phyloP scores from a whole-genome alignment of 1,284 basidiomycete species.

The Ceratobasidium sp. region DNA sequence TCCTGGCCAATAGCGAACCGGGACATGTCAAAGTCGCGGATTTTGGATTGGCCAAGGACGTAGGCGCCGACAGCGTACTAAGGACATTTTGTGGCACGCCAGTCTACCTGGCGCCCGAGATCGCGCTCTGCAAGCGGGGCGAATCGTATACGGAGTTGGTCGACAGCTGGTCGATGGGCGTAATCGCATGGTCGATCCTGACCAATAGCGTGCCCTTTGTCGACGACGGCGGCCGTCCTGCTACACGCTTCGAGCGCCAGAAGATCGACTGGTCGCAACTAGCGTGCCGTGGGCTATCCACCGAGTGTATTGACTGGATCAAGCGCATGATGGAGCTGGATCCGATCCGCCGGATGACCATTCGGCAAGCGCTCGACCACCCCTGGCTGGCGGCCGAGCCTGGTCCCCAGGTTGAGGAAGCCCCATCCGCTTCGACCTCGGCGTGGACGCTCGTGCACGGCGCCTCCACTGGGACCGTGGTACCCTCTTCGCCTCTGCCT shows the following conservation, averaged over 20 bases:
- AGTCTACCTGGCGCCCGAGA: slow-evolving; percentile 86
- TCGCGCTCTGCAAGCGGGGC: slow-evolving; percentile 77
- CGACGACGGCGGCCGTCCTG: slow-evolving; percentile 71
- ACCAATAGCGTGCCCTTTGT: slow-evolving; percentile 78
- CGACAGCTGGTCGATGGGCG: slow-evolving; percentile 94
- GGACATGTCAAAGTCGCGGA: slow-evolving; percentile 88
- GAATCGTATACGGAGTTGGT: slow-evolving; percentile 86
- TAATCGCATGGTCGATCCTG: slow-evolving; percentile 90
- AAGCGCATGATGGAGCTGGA: slow-evolving; percentile 64
- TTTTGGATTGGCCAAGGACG: slow-evolving; percentile 92
- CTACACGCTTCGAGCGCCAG: slow-evolving; percentile 62
- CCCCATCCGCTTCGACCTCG: slow-evolving; percentile 12
- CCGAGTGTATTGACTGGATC: slow-evolving; percentile 65
- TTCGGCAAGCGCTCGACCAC: slow-evolving; percentile 70
- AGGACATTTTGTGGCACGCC: slow-evolving; percentile 89
- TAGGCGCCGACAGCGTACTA: slow-evolving; percentile 62
- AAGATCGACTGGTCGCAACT: slow-evolving; percentile 71
- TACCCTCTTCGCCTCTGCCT: too few relatives aligned
- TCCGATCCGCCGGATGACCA: slow-evolving; percentile 69
- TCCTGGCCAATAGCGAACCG: slow-evolving; percentile 57
- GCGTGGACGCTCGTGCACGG: slow-evolving; percentile 27
- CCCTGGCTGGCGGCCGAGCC: slow-evolving; percentile 67
- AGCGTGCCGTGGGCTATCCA: slow-evolving; percentile 52
- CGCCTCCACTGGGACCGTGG: slow-evolving; percentile 18
- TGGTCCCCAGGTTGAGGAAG: slow-evolving; percentile 12